These are phyloP conservation scores for Nephelium lappaceum DNA, from an alignment of 345 rosid species.

Conservation along the genomic window DNA sequence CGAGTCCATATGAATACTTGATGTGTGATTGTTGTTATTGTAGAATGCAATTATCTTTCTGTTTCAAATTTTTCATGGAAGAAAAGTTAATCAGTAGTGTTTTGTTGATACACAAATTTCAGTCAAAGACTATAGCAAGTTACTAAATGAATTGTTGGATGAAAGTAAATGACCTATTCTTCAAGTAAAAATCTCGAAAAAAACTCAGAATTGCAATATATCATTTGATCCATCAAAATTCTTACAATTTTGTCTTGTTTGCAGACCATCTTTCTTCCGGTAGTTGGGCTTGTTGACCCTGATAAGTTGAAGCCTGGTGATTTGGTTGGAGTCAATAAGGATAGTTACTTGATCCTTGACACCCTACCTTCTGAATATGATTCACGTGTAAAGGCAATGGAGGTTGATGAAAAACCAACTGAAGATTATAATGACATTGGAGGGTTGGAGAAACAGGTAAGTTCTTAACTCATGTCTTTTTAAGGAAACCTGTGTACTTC, in stretches of 20 bases:
- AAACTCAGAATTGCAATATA: not conserved
- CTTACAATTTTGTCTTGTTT: constrained; percentile 13
- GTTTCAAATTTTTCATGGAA: not conserved
- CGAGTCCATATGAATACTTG: not conserved
- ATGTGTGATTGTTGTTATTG: not conserved
- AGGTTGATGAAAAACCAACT: constrained; percentile 98
- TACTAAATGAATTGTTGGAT: not conserved
- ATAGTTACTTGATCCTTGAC: constrained; percentile 92
- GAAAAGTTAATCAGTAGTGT: not conserved
- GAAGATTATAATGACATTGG: constrained; percentile 99
- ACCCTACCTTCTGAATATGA: constrained; percentile 97
- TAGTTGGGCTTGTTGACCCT: constrained; percentile 97
- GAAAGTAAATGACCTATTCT: not conserved
- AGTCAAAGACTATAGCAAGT: not conserved
- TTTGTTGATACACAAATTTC: not conserved
- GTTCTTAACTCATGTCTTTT: constrained; percentile 9
- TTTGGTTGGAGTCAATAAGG: constrained; percentile 97
- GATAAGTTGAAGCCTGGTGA: constrained; percentile 98
- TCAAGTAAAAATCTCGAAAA: not conserved
- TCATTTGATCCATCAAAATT: not conserved
- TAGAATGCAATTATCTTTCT: not conserved
- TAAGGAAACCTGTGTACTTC: not conserved
- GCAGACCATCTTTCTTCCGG: constrained; percentile 97
- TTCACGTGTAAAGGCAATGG: constrained; percentile 99
- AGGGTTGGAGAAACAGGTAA: constrained; percentile 97